Percentiles rank a stretch among this genome's conserved stretches.
These are phyloP conservation scores for Agaricus blazei DNA, from an alignment of 768 basidiomycete species.

Conservation along the genomic window DNA sequence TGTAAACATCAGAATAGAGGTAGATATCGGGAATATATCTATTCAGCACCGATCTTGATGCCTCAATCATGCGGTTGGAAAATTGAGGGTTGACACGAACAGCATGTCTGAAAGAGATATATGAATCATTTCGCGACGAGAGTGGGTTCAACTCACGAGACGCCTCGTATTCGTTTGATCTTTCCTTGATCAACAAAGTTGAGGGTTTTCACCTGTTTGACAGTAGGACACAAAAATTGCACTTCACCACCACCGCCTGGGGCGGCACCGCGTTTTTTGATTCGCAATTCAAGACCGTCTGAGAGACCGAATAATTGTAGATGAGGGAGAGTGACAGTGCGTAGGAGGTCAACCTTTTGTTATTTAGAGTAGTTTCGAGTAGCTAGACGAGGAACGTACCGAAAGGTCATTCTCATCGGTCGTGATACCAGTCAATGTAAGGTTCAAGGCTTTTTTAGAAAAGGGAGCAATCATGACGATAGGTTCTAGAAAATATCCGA, in stretches of 20 bases:
- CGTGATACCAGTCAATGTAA: conserved; percentile 87
- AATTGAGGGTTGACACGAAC: conserved; percentile 97
- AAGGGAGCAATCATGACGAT: conserved; percentile 89
- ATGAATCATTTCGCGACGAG: conserved; percentile 3
- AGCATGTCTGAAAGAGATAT: conserved; percentile 60
- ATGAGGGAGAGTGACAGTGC: conserved; percentile 89
- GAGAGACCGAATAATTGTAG: conserved; percentile 87
- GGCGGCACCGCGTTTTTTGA: conserved; percentile 89
- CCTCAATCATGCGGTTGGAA: conserved; percentile 96
- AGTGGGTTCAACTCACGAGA: conserved; percentile 61
- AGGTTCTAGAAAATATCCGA: conserved; percentile 94
- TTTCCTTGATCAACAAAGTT: conserved; percentile 91
- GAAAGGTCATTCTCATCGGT: conserved; percentile 91
- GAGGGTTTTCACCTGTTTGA: conserved; percentile 87
- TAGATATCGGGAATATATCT: conserved; percentile 98
- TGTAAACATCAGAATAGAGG: conserved; percentile 97
- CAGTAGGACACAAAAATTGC: conserved; percentile 87
- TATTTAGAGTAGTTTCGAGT: neutral
- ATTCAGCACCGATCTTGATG: conserved; percentile 87
- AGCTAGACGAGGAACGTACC: conserved; percentile 32
- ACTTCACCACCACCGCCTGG: conserved; percentile 92
- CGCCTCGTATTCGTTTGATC: conserved; percentile 91
- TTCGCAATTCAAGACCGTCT: conserved; percentile 89
- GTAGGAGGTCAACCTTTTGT: conserved; percentile 73
- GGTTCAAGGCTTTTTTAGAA: conserved; percentile 76